phyloP scores from a whole-genome alignment of 1,284 basidiomycete species.

The Xerocomus cyaneibrunnescens region DNA sequence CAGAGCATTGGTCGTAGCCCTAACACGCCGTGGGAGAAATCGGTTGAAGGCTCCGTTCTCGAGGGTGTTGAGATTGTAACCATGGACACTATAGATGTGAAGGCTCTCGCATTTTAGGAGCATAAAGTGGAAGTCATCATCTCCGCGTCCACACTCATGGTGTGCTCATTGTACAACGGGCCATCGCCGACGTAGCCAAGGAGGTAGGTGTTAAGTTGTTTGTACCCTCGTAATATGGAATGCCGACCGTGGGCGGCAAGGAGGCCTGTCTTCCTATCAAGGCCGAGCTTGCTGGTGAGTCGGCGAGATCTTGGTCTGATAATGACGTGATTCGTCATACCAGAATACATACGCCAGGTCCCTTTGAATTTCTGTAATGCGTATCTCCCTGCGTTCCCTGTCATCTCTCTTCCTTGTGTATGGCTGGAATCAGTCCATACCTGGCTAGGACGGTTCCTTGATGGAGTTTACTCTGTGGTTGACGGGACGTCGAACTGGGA shows the following conservation, averaged over 20 bases:
- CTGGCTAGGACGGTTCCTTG: slow-evolving; percentile 31
- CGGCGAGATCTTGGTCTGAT: not conserved
- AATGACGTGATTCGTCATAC: slow-evolving; percentile 1
- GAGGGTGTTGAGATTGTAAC: slow-evolving; percentile 29
- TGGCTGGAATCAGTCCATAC: not conserved
- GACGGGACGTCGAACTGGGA: slow-evolving; percentile 23
- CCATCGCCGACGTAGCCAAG: slow-evolving; percentile 39
- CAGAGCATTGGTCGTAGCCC: slow-evolving; percentile 26
- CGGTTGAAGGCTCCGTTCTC: slow-evolving; percentile 20
- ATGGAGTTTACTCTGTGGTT: slow-evolving; percentile 26
- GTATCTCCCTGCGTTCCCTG: slow-evolving; percentile 34
- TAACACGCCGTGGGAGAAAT: slow-evolving; percentile 27
- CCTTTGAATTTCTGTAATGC: slow-evolving; percentile 34
- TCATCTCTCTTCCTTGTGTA: not conserved
- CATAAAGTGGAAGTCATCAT: slow-evolving; percentile 37
- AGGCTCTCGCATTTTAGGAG: slow-evolving; percentile 32
- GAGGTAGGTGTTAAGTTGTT: slow-evolving; percentile 39
- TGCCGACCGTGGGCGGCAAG: slow-evolving; percentile 28
- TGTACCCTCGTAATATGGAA: slow-evolving; percentile 42
- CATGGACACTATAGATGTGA: slow-evolving; percentile 35
- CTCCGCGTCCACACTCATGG: slow-evolving; percentile 33
- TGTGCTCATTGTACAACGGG: slow-evolving; percentile 31
- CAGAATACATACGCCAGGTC: slow-evolving; percentile 33
- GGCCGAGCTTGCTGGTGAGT: slow-evolving; percentile 28
- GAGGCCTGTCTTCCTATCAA: slow-evolving; percentile 27